These are phyloP conservation scores for Cryomyces antarcticus DNA, from an alignment of 495 filamentous ascomycete genomes.

Conservation along the genomic window DNA sequence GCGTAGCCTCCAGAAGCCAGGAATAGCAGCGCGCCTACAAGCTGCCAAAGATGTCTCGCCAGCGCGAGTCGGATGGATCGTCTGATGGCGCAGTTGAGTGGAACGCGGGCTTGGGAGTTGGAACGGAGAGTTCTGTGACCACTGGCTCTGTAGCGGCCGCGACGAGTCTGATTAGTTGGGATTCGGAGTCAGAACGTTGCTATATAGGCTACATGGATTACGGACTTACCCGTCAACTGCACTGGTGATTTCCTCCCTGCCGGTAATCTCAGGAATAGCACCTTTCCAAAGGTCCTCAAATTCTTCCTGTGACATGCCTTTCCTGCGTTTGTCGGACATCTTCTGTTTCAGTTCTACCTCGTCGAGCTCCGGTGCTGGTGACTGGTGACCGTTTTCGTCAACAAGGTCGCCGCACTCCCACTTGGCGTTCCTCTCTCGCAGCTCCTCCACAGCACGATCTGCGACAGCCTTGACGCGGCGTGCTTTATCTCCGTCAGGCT, in stretches of 20 bases:
- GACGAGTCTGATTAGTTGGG: conserved; percentile 15
- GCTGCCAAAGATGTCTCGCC: conserved; percentile 84
- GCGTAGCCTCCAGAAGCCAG: conserved; percentile 31
- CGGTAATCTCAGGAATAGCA: conserved; percentile 67
- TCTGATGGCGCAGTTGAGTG: conserved; percentile 70
- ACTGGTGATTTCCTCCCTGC: conserved; percentile 61
- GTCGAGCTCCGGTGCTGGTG: conserved; percentile 41
- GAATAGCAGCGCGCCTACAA: conserved; percentile 49
- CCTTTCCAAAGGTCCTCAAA: conserved; percentile 83
- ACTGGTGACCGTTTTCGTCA: conserved; percentile 36
- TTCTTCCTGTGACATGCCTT: conserved; percentile 62
- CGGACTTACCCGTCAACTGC: conserved; percentile 55
- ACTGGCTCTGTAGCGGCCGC: conserved; percentile 43
- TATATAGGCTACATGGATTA: conserved; percentile 1
- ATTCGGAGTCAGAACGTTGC: background rate
- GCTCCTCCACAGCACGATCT: conserved; percentile 68
- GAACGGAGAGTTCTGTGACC: conserved; percentile 38
- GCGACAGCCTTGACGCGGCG: conserved; percentile 71
- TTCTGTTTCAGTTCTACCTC: conserved; percentile 59
- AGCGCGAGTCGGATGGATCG: conserved; percentile 78
- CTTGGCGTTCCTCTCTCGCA: conserved; percentile 68
- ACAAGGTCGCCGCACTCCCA: conserved; percentile 69
- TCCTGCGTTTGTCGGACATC: conserved; percentile 49
- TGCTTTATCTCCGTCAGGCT: conserved; percentile 82
- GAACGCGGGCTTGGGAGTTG: conserved; percentile 71